phyloP scores from a whole-genome alignment of 1,284 basidiomycete species.

The Cerioporus squamosus region DNA sequence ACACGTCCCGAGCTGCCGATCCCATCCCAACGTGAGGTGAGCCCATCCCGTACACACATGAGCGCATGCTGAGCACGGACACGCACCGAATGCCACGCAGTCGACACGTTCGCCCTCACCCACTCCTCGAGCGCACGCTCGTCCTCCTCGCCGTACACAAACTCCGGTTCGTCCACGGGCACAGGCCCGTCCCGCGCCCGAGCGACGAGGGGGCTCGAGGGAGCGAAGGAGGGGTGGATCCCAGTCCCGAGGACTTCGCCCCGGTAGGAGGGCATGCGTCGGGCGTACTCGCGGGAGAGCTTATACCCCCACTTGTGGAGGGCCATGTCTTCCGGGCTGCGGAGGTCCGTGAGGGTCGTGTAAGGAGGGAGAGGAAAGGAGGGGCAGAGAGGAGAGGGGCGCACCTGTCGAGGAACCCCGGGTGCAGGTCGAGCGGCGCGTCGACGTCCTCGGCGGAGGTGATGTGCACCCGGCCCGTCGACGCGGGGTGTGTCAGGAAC shows the following conservation, averaged over 20 bases:
- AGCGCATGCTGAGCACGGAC: no score
- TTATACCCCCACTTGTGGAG: slow-evolving; percentile 47
- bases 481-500: slow-evolving; percentile 32
- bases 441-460: slow-evolving; percentile 18
- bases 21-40: no score
- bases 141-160: slow-evolving; percentile 63
- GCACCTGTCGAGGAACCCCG: slow-evolving; percentile 27
- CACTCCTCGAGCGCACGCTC: slow-evolving; percentile 68
- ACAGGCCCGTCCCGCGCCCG: slow-evolving; percentile 16
- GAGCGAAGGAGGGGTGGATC: slow-evolving; percentile 36
- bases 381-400: background rate
- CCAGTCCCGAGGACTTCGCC: slow-evolving; percentile 32
- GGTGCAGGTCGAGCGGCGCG: slow-evolving; percentile 28
- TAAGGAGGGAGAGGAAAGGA: no score
- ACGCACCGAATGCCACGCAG: slow-evolving; percentile 34
- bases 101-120: slow-evolving; percentile 38
- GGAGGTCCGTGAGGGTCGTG: no score
- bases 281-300: slow-evolving; percentile 36
- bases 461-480: slow-evolving; percentile 26
- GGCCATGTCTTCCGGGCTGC: slow-evolving; percentile 36
- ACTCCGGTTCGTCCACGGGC: slow-evolving; percentile 37
- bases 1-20: slow-evolving; percentile 23
- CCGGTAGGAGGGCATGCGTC: slow-evolving; percentile 40
- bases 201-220: slow-evolving; percentile 18
- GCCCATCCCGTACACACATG: no score